Evolutionary conservation across 2,329 filamentous ascomycete genomes (phyloP), one percentile per base, ranked within the genome.

Genomic region (Domatiomyces catenatus): DNA sequence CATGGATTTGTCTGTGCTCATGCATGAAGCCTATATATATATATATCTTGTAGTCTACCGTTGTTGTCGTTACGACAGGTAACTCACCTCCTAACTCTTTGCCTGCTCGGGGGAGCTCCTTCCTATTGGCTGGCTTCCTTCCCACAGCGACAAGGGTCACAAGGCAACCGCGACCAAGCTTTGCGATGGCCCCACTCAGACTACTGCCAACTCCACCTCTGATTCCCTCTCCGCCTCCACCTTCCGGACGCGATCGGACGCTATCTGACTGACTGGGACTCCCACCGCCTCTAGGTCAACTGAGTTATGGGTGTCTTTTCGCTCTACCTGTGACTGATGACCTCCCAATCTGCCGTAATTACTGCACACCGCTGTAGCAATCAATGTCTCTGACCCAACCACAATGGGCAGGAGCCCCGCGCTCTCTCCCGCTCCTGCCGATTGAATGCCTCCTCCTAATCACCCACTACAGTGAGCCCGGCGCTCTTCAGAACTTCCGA

Each of bases 401-500:
- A 8, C 32, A 39, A 15, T 39, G 7, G 32, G 32, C 12, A 15
- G 32, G 32, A 39, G 32, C 46, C 17, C 20, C n/a, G 42, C 24
- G 24, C 10, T 48, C 39, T 18, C 39, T 44, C 28, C 52, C 52
- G 18, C 49, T 55, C 36, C 49, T 57, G n/a, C 55, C 55, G 7
- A 54, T 54, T 49, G 55, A 57, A 48, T 52, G 55, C 45, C 46
- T 57, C 12, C 47, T 55, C n/a, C 45, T 52, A 19, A 53, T 57
- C 49, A 44, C 53, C 17, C 55, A 54, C 47, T 47, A 26, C 44
- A 55, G 52, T 42, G 47, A 52, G 17, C 50, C 53, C 12, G 42
- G 47, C 15, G 53, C 54, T n/a, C 22, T 55, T n/a, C 55, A 57
- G 39, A 48, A 53, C 42, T 44, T 57, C n/a, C 55, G 55, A 4